A percentile compares a stretch with the other conserved stretches of the same genome.
Conservation (phyloP, 2,329 filamentous ascomycete genomes). For the Fusarium temperatum region DNA sequence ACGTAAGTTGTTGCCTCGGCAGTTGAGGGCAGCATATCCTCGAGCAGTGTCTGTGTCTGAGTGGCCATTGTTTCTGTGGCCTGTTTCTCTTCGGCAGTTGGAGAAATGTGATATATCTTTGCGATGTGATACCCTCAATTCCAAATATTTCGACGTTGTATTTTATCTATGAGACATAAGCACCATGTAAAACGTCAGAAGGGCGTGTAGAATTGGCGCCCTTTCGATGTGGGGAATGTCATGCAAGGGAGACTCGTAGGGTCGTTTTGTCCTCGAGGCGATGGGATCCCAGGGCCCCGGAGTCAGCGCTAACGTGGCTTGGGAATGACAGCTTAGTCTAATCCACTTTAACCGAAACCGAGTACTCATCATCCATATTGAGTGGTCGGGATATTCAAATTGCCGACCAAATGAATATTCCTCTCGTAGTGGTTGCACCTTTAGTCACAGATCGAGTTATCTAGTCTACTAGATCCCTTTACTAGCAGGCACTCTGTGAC, state of each 20-base stretch:
- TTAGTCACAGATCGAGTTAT: neutral
- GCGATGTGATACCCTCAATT: neutral
- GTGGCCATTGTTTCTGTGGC: neutral
- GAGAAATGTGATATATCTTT: neutral
- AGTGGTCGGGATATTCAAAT: neutral
- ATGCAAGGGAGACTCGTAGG: neutral
- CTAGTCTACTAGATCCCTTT: neutral
- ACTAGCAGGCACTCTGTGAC: neutral
- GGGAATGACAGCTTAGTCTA: neutral
- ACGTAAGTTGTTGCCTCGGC: neutral
- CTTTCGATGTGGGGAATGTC: conserved; percentile 3
- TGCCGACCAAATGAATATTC: neutral
- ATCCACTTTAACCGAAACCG: neutral
- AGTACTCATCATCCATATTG: neutral
- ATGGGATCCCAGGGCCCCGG: neutral
- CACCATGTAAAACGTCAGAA: neutral
- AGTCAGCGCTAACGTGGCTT: neutral
- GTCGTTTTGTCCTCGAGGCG: neutral
- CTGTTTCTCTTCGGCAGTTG: neutral
- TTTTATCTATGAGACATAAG: neutral
- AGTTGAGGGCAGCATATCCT: neutral
- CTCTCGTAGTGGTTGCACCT: neutral
- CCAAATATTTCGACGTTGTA: neutral
- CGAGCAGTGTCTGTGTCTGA: neutral
- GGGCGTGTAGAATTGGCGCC: neutral